Base-by-base conservation (phyloP, 805 yeast genomes). In the Ogataea nakhonphanomensis region DNA sequence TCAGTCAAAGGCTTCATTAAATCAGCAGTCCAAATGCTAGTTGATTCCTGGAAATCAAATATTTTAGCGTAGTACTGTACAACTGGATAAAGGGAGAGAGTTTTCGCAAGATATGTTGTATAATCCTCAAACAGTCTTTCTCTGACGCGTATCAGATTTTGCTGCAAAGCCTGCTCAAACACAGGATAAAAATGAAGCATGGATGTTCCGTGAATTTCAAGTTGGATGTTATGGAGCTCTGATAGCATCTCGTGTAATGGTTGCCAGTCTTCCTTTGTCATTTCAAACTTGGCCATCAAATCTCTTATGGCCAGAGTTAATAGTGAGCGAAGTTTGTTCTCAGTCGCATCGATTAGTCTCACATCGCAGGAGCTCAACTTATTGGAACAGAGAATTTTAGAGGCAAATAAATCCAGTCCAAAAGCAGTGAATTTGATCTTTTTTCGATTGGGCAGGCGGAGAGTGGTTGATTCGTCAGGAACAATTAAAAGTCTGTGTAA, bases 391-490 rank as follows among this genome's bases (percentile, higher is more conserved):
- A 48, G 32, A 2, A 39, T 23, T 14, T 24, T 13, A 15, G 30
- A 33, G 11, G 51, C 37, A 23, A 44, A 45, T 8, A 41, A 20
- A 23, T 27, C 35, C 10, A 29, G 26, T 12, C 38, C 48, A 28
- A 39, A 50, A 25, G 41, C 45, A 13, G 31, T 14, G 26, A 33
- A 30, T 12, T 34, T 34, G 29, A 20, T 30, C 23, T 37, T 33
- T 23, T 37, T 20, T 3, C 11, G 9, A 13, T 9, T 25, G 17
- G 36, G 12, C 3, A 37, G 32, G 22, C 45, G 26, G 21, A 48
- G 24, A 9, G 48, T 44, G 8, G 51, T 45, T 8, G 49, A 44
- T 8, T 45, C 40, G 30, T 53, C 58, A 8, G 47, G 32, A 14
- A 40, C 22, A 34, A 50, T 24, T 20, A 51, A 38, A 10, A 46